phyloP scores from a whole-genome alignment of 768 basidiomycete genomes.

The Terana coerulea region DNA sequence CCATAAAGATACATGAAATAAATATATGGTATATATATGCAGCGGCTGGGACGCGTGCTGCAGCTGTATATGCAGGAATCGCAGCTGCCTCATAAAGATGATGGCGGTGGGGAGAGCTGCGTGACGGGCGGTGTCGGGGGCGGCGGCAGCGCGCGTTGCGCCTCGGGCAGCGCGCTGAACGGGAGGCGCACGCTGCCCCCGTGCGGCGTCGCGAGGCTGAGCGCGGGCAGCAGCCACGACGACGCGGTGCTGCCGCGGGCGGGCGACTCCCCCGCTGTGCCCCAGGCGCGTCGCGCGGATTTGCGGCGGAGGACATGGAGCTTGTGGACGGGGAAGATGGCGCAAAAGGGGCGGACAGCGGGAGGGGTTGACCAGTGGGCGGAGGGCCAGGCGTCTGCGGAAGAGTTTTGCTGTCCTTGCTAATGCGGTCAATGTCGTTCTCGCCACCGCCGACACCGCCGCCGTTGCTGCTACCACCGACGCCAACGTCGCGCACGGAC shows the following conservation, averaged over 20 bases:
- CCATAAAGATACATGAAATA: no score
- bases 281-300: not conserved
- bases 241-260: not conserved
- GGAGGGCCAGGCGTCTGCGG: not conserved
- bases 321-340: no score
- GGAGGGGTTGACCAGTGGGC: no score
- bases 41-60: no score
- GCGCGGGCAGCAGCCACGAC: not conserved
- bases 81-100: not conserved
- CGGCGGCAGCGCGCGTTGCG: not conserved
- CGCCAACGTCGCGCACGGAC: no score
- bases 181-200: not conserved
- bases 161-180: not conserved
- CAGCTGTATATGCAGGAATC: not conserved
- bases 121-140: not conserved
- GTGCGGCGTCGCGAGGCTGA: not conserved
- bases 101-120: not conserved
- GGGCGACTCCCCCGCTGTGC: not conserved
- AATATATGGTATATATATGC: no score
- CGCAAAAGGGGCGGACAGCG: no score
- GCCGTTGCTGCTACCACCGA: no score
- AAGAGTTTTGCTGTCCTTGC: conserved; percentile 1
- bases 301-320: no score
- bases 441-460: no score
- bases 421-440: no score